These are phyloP conservation scores for Cyberlindnera veronae DNA, from an alignment of 805 yeast species.

Conservation along the genomic window DNA sequence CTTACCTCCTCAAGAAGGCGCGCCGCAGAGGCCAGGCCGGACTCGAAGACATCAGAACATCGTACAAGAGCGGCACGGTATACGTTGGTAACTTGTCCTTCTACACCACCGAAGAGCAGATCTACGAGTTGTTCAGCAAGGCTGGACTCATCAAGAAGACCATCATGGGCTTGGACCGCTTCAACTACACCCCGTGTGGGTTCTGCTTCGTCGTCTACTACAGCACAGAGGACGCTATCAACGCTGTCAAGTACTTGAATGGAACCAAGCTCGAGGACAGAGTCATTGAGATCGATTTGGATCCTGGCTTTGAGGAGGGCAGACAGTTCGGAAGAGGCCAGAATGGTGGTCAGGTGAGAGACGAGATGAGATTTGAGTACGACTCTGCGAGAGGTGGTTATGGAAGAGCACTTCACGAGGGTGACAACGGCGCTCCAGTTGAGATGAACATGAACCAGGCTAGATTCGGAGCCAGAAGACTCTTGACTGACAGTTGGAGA, in stretches of 20 bases:
- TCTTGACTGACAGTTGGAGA: conserved; percentile 22
- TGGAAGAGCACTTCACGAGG: conserved; percentile 24
- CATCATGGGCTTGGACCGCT: conserved; percentile 92
- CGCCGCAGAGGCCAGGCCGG: conserved; percentile 40
- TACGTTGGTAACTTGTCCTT: conserved; percentile 91
- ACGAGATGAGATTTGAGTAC: conserved; percentile 53
- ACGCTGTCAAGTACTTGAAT: conserved; percentile 78
- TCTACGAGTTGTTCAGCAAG: conserved; percentile 79
- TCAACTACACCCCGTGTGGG: conserved; percentile 92
- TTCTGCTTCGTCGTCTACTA: conserved; percentile 88
- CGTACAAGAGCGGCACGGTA: conserved; percentile 68
- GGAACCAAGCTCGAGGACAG: conserved; percentile 84
- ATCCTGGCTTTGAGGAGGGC: conserved; percentile 95
- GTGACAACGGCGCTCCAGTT: conserved; percentile 1
- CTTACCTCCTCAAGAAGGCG: conserved; percentile 65
- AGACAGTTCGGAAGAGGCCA: conserved; percentile 93
- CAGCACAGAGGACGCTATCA: conserved; percentile 64
- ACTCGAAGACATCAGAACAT: conserved; percentile 59
- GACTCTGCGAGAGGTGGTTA: conserved; percentile 46
- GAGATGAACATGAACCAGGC: conserved; percentile 16
- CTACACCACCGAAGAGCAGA: conserved; percentile 92
- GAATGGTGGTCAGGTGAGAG: conserved; percentile 87
- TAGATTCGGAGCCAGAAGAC: conserved; percentile 33
- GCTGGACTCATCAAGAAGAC: conserved; percentile 71
- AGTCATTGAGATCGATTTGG: conserved; percentile 80